Base-by-base conservation (phyloP, 23 red algal genomes). In the Cyanidium caldarium region DNA sequence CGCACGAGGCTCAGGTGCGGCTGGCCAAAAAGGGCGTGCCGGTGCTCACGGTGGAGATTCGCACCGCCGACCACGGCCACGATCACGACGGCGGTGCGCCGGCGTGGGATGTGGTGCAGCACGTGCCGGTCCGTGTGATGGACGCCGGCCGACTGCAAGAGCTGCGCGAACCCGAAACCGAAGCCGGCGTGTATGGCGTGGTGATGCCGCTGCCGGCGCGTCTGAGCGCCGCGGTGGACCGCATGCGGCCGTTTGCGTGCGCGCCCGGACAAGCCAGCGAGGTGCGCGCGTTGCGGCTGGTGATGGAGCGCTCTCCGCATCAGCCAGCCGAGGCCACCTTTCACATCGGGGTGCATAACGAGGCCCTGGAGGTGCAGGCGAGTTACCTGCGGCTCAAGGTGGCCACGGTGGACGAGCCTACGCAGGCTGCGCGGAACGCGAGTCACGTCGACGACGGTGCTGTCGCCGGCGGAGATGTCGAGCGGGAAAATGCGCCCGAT, bases 1-100 rank as follows among this genome's bases (percentile, higher is more conserved):
- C 75, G 31, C 75, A 93, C 42, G 66, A 84, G 20, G 78, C 79
- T n/a, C 61, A 68, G 28, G 66, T 93, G 23, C 82, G 82, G 46
- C 72, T 93, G 23, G 65, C 79, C 20, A 82, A 83, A 67, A 93
- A 93, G 45, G 73, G 79, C 34, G 74, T 82, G 23, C 75, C 86
- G 14, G 86, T 93, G 34, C 75, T 93, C 21, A 84, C 79, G 10
- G 78, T 93, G 67, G 86, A 93, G 40, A 93, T 93, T 38, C 25
- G 36, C 30, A 82, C 80, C 33, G 46, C 75, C n/a, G 42, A 15
- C 16, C 15, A 45, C n/a, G 16, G 15, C 42, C n/a, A n/a, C 42
- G 42, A 16, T n/a, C 66, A 69, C 14, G 66, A 43, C 5, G 7
- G 17, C 7, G 5, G n/a, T 3, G 33, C 20, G 33, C 12, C 13